These are phyloP conservation scores for Pyrrhoderma noxium DNA, from an alignment of 1,284 basidiomycete species.

Conservation along the genomic window DNA sequence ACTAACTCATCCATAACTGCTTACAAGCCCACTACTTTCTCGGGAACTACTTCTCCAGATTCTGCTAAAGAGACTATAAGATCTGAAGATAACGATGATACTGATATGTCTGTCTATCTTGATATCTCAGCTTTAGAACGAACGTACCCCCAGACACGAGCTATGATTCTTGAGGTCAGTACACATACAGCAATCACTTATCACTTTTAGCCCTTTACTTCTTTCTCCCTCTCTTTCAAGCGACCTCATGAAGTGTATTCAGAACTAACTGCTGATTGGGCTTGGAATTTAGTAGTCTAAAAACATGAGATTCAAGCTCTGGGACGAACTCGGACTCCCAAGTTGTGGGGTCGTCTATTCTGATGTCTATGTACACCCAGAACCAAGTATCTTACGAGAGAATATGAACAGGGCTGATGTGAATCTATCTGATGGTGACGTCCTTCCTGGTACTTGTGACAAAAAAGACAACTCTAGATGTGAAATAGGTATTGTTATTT, in stretches of 20 bases:
- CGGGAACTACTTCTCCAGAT: no score
- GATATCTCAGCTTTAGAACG: background rate
- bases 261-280: no score
- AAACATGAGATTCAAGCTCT: slow-evolving; percentile 20
- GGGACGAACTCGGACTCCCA: slow-evolving; percentile 26
- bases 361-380: slow-evolving; percentile 13
- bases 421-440: no score
- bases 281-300: slow-evolving; percentile 26
- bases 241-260: no score
- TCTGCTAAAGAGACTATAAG: background rate
- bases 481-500: slow-evolving; percentile 11
- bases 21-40: background rate
- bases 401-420: no score
- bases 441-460: no score
- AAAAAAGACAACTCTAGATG: background rate
- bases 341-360: slow-evolving; percentile 27
- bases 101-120: slow-evolving; percentile 3
- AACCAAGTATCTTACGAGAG: no score
- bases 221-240: background rate
- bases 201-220: background rate
- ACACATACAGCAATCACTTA: background rate
- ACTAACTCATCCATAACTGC: background rate
- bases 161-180: slow-evolving; percentile 12
- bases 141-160: slow-evolving; percentile 6
- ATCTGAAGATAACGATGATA: background rate